Evolutionary conservation across 2,329 filamentous ascomycete genomes (phyloP).

Genomic region (Aspergillaceae sp.): DNA sequence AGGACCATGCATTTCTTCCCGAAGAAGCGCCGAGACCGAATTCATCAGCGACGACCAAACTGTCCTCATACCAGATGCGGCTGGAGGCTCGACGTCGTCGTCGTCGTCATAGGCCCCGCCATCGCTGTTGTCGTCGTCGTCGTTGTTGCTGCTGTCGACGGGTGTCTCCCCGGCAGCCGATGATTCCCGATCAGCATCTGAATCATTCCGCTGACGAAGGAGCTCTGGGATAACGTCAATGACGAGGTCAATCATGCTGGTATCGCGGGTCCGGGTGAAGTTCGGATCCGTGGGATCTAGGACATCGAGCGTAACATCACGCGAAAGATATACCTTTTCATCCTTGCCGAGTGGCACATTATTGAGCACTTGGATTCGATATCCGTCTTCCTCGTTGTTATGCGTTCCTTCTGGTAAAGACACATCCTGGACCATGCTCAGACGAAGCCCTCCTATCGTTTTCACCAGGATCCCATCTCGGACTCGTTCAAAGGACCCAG

Average conservation of each 20-base stretch:
- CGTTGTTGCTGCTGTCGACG: conserved; percentile 10
- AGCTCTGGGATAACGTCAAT: conserved; percentile 46
- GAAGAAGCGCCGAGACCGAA: conserved; percentile 45
- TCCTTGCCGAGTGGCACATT: conserved; percentile 75
- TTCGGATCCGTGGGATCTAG: conserved; percentile 61
- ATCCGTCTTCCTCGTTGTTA: conserved; percentile 26
- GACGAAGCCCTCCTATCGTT: conserved; percentile 50
- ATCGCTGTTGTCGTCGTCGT: conserved; percentile 15
- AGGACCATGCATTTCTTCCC: conserved; percentile 29
- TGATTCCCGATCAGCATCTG: conserved; percentile 20
- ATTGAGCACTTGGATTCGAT: conserved; percentile 65
- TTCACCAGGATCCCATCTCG: conserved; percentile 53
- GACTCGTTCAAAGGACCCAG: conserved; percentile 48
- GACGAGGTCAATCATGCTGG: conserved; percentile 64
- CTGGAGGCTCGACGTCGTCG: conserved; percentile 15
- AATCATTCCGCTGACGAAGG: conserved; percentile 24
- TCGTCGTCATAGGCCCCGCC: neutral
- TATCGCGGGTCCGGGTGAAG: conserved; percentile 69
- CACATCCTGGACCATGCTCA: conserved; percentile 43
- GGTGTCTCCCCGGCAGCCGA: conserved; percentile 12
- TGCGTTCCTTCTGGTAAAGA: conserved; percentile 17
- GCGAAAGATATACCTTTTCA: conserved; percentile 73
- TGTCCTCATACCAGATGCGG: conserved; percentile 27
- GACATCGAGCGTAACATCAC: conserved; percentile 65
- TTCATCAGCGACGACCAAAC: conserved; percentile 41